phyloP scores from a whole-genome alignment of 192 early-diverging fungal species.

The Coemansia reversa region DNA sequence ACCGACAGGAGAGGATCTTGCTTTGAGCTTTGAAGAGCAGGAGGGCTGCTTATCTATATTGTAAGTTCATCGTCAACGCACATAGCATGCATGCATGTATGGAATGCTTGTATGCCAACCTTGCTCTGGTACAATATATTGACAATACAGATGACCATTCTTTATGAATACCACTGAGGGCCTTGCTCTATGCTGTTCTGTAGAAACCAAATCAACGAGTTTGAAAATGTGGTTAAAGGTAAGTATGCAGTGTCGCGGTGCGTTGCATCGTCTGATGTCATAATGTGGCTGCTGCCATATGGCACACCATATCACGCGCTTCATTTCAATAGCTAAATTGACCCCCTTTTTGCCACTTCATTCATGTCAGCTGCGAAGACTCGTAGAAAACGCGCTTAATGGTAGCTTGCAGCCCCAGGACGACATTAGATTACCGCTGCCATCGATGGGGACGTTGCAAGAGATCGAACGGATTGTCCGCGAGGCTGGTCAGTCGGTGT shows the following conservation, averaged over 20 bases:
- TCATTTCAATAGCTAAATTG: background rate
- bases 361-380: constrained; percentile 3
- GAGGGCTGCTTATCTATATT: constrained; percentile 82
- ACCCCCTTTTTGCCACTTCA: background rate
- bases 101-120: background rate
- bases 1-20: constrained; percentile 70
- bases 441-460: constrained; percentile 65
- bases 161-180: background rate
- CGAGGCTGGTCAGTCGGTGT: constrained; percentile 56
- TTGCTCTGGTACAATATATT: background rate
- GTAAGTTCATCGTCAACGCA: constrained; percentile 49
- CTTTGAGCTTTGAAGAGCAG: constrained; percentile 89
- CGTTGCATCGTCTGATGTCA: constrained; percentile 2
- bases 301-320: constrained; percentile 9
- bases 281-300: background rate
- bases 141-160: background rate
- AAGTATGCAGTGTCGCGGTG: constrained; percentile 8
- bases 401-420: background rate
- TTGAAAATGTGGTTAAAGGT: constrained; percentile 53
- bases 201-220: constrained; percentile 52
- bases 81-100: constrained; percentile 1
- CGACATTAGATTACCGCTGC: constrained; percentile 59
- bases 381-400: constrained; percentile 23
- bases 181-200: constrained; percentile 5
- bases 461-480: constrained; percentile 70